Conservation (phyloP, 352 stramenopile genomes). For the Phytophthora pseudosyringae region DNA sequence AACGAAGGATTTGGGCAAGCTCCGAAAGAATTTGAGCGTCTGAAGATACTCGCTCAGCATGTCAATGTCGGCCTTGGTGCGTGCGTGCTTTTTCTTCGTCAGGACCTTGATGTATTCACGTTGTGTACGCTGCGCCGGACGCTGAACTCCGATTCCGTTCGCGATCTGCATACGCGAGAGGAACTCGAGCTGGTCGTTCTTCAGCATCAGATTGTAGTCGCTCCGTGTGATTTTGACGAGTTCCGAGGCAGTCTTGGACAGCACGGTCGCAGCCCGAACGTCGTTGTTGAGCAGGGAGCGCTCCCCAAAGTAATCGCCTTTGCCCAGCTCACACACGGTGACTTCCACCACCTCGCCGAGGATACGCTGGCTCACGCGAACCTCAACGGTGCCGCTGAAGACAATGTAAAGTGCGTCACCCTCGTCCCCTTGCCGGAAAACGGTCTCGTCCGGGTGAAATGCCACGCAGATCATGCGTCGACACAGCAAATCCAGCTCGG, state of each 20-base stretch:
- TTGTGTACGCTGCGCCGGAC: conserved; percentile 36
- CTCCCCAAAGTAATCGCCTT: conserved; percentile 81
- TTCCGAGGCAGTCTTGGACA: conserved; percentile 59
- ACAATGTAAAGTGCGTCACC: conserved; percentile 80
- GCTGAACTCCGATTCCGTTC: conserved; percentile 36
- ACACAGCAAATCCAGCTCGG: conserved; percentile 68
- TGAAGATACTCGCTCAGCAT: conserved; percentile 76
- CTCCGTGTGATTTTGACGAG: conserved; percentile 70
- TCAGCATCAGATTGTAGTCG: conserved; percentile 81
- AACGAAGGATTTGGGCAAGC: conserved; percentile 62
- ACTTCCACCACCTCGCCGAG: conserved; percentile 71
- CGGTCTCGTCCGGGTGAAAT: conserved; percentile 57
- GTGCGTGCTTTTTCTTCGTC: conserved; percentile 52
- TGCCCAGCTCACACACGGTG: conserved; percentile 66
- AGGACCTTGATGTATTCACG: conserved; percentile 67
- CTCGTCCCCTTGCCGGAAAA: conserved; percentile 77
- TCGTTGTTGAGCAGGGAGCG: conserved; percentile 69
- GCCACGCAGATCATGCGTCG: conserved; percentile 59
- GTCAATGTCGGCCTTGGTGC: conserved; percentile 60
- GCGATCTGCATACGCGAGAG: conserved; percentile 67
- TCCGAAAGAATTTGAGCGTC: conserved; percentile 82
- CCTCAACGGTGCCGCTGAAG: conserved; percentile 65
- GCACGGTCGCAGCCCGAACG: conserved; percentile 60
- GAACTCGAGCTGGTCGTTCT: conserved; percentile 76
- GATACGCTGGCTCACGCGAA: conserved; percentile 65